Conservation (phyloP, 2,329 filamentous ascomycete species). For the Fusarium palustre region DNA sequence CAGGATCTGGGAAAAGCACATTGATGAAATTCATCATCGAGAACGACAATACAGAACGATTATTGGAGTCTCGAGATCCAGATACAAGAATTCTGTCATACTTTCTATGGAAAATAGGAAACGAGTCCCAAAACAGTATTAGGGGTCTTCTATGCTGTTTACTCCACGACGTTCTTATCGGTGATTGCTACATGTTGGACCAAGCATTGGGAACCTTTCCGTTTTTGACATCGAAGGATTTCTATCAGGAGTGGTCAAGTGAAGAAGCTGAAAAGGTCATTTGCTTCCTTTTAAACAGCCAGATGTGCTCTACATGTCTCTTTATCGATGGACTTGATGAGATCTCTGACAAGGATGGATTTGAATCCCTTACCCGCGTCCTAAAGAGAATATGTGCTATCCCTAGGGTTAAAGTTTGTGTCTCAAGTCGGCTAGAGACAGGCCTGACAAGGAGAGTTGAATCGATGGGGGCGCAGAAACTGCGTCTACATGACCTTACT, state of each 20-base stretch:
- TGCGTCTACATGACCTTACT: fast-evolving
- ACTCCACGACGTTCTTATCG: fast-evolving
- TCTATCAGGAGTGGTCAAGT: neutral
- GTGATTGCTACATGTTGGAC: fast-evolving
- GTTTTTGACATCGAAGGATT: neutral
- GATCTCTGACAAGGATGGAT: fast-evolving
- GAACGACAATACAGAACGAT: fast-evolving
- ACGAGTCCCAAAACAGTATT: neutral
- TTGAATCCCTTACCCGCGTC: fast-evolving
- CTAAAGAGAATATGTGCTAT: fast-evolving
- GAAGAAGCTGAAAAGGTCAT: neutral
- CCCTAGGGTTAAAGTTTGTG: neutral
- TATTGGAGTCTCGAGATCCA: fast-evolving
- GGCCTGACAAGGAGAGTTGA: fast-evolving
- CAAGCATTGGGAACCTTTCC: fast-evolving
- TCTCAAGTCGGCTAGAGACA: neutral
- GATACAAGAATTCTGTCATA: neutral
- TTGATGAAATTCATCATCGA: neutral
- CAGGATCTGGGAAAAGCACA: slow-evolving; percentile 3
- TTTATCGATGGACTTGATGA: slow-evolving; percentile 6
- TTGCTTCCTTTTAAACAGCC: fast-evolving
- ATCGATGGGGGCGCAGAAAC: fast-evolving
- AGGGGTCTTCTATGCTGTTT: neutral
- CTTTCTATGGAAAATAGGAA: slow-evolving; percentile 17
- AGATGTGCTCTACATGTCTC: neutral